Evolutionary conservation across 1,284 basidiomycete species (phyloP).

Genomic region (Cryptococcus sp.): DNA sequence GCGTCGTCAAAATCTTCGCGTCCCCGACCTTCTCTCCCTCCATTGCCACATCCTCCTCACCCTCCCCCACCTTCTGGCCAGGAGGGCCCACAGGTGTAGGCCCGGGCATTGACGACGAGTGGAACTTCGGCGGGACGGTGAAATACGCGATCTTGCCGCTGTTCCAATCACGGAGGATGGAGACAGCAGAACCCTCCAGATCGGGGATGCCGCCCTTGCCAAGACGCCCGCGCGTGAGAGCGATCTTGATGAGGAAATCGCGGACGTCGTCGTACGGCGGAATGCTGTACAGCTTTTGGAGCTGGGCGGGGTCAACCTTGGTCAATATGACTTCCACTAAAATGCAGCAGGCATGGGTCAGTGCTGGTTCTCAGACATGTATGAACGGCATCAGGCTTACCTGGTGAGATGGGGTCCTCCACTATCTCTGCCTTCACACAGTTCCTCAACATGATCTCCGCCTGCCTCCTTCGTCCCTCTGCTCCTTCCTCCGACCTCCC

Average conservation of each 20-base stretch:
- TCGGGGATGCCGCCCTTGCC: slow-evolving; percentile 92
- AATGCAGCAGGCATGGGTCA: neutral
- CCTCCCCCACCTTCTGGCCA: neutral
- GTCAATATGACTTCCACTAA: slow-evolving; percentile 80
- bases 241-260: slow-evolving; percentile 88
- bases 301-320: slow-evolving; percentile 64
- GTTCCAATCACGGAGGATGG: slow-evolving; percentile 93
- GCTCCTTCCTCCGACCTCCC: slow-evolving; percentile 56
- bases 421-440: slow-evolving; percentile 90
- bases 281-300: slow-evolving; percentile 79
- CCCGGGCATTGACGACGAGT: slow-evolving; percentile 60
- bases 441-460: slow-evolving; percentile 79
- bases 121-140: slow-evolving; percentile 71
- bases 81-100: slow-evolving; percentile 3
- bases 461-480: slow-evolving; percentile 57
- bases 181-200: slow-evolving; percentile 73
- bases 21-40: slow-evolving; percentile 40
- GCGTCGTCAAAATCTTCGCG: slow-evolving; percentile 44
- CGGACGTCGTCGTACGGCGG: slow-evolving; percentile 66
- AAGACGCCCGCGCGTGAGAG: slow-evolving; percentile 77
- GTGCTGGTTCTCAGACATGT: neutral
- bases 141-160: slow-evolving; percentile 90
- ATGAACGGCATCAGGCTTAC: slow-evolving; percentile 48
- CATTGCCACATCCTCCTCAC: slow-evolving; percentile 5
- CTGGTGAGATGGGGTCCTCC: slow-evolving; percentile 82